These are phyloP conservation scores for Neurospora sp. DNA, from an alignment of 2,329 filamentous ascomycete genomes.

Conservation along the genomic window DNA sequence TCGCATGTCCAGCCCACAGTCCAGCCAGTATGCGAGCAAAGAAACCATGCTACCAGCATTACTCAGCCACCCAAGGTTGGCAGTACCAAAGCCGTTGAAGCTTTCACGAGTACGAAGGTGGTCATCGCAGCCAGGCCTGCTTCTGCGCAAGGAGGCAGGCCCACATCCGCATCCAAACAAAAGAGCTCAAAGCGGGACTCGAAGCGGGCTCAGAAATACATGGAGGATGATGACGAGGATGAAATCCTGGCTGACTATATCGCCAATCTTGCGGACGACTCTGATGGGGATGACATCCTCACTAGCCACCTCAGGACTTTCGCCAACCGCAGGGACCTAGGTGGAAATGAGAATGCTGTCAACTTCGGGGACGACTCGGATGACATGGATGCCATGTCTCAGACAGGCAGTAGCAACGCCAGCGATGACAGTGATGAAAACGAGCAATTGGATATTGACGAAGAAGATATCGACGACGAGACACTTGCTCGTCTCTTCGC, in stretches of 20 bases:
- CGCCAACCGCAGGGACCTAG: slow-evolving; percentile 29
- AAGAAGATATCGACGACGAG: slow-evolving; percentile 45
- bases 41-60: neutral
- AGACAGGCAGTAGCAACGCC: slow-evolving; percentile 5
- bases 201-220: neutral
- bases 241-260: slow-evolving; percentile 60
- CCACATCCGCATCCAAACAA: neutral
- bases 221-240: slow-evolving; percentile 30
- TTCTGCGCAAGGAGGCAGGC: neutral
- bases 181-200: neutral
- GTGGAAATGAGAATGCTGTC: slow-evolving; percentile 32
- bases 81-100: neutral
- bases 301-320: slow-evolving; percentile 17
- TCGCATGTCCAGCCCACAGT: slow-evolving; percentile 3
- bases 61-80: neutral
- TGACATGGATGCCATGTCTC: neutral
- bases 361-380: slow-evolving; percentile 24
- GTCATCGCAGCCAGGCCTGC: neutral
- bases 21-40: neutral
- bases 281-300: slow-evolving; percentile 17
- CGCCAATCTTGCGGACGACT: slow-evolving; percentile 48
- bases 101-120: neutral
- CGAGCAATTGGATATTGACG: slow-evolving; percentile 25
- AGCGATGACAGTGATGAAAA: slow-evolving; percentile 23
- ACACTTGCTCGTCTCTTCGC: slow-evolving; percentile 49